Conservation (phyloP, 805 yeast species). For the Candida suzukii region DNA sequence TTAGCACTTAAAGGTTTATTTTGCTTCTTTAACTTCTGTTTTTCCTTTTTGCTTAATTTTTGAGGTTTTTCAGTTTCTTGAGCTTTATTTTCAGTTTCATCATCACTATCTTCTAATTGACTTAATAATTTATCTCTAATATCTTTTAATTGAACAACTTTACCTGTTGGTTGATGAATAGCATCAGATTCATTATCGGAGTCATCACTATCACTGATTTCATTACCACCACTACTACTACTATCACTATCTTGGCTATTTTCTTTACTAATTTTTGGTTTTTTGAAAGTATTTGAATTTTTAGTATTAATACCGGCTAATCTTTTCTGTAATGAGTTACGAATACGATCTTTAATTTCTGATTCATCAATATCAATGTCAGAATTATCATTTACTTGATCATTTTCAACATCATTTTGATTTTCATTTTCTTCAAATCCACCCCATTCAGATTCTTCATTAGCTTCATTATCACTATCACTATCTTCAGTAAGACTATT, state of each 20-base stretch:
- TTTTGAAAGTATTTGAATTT: background rate
- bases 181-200: background rate
- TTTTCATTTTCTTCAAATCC: conserved; percentile 3
- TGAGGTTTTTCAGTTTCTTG: background rate
- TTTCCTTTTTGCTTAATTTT: conserved; percentile 14
- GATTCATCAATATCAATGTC: background rate
- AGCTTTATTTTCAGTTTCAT: conserved; percentile 6
- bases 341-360: background rate
- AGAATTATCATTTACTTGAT: background rate
- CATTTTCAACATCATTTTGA: background rate
- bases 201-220: background rate
- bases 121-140: conserved; percentile 20
- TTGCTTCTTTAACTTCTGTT: conserved; percentile 27
- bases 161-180: conserved; percentile 4
- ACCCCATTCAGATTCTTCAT: conserved; percentile 10
- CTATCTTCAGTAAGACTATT: conserved; percentile 5
- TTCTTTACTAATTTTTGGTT: background rate
- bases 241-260: conserved; percentile 1
- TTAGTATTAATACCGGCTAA: background rate
- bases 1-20: conserved; percentile 31
- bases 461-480: conserved; percentile 7
- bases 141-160: conserved; percentile 16
- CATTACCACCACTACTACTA: conserved; percentile 8
- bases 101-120: conserved; percentile 19
- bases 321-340: conserved; percentile 3